Conservation (phyloP, 805 yeast genomes). For the Ogataea methylovora region DNA sequence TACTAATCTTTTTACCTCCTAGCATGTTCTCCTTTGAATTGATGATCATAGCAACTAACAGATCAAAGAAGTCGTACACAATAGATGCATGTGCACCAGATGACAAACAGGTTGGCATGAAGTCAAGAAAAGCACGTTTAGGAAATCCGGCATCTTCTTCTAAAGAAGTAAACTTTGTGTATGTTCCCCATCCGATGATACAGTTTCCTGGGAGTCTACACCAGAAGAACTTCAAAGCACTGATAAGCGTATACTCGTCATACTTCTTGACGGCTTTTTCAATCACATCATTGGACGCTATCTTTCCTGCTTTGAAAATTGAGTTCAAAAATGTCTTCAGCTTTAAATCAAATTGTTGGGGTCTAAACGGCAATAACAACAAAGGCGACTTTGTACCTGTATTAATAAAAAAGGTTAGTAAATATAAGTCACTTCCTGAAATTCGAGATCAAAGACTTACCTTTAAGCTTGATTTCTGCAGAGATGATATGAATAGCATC, state of each 20-base stretch:
- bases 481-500: conserved; percentile 66
- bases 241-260: conserved; percentile 64
- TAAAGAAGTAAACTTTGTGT: conserved; percentile 55
- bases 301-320: conserved; percentile 52
- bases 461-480: conserved; percentile 60
- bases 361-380: conserved; percentile 69
- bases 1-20: conserved; percentile 72
- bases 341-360: conserved; percentile 54
- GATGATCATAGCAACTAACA: conserved; percentile 68
- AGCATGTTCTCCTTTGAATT: conserved; percentile 72
- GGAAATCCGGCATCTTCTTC: conserved; percentile 66
- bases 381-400: conserved; percentile 54
- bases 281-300: conserved; percentile 33
- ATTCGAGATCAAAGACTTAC: conserved; percentile 19
- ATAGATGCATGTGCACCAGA: conserved; percentile 87
- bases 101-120: conserved; percentile 78
- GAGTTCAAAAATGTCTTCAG: conserved; percentile 48
- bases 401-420: no score
- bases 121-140: conserved; percentile 63
- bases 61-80: conserved; percentile 79
- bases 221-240: conserved; percentile 81
- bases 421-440: not conserved
- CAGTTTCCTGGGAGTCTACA: conserved; percentile 73
- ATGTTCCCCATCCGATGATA: conserved; percentile 81
- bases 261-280: conserved; percentile 38